phyloP scores from a whole-genome alignment of 129 eudicot genomes.

The Centella asiatica region DNA sequence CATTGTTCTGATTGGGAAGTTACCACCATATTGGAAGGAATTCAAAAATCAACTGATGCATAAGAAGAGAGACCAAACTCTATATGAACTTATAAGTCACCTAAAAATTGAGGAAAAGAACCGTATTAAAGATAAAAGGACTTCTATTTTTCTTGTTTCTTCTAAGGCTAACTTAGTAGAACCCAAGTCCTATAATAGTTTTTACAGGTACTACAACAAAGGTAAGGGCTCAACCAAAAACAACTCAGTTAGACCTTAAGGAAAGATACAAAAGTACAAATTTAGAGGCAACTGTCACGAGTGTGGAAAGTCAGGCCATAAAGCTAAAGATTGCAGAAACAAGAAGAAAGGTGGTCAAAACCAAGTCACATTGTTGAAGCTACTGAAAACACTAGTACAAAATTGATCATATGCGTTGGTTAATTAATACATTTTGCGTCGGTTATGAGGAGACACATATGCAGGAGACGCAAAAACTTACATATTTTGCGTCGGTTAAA shows the following conservation, averaged over 20 bases:
- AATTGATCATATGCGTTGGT: too few species aligned
- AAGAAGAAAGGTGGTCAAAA: not conserved
- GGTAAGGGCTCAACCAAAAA: not conserved
- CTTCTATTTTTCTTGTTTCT: not conserved
- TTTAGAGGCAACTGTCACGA: not conserved
- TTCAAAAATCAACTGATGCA: not conserved
- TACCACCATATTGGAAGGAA: not conserved
- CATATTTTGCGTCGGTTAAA: too few species aligned
- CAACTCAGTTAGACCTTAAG: not conserved
- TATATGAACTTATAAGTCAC: constrained; percentile 1
- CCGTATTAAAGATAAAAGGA: not conserved
- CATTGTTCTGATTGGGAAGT: not conserved
- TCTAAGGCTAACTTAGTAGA: not conserved
- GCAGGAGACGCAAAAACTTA: too few species aligned
- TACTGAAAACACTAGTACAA: not conserved
- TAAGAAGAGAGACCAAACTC: not conserved
- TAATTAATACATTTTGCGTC: too few species aligned
- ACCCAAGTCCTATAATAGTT: not conserved
- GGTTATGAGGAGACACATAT: too few species aligned
- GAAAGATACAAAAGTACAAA: not conserved
- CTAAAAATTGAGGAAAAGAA: not conserved
- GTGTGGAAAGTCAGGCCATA: not conserved
- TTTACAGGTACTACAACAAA: not conserved
- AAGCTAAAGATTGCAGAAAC: not conserved
- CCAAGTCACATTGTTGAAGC: not conserved